These are phyloP conservation scores for Ganoderma meredithae DNA, from an alignment of 1,284 basidiomycete species.

Conservation along the genomic window DNA sequence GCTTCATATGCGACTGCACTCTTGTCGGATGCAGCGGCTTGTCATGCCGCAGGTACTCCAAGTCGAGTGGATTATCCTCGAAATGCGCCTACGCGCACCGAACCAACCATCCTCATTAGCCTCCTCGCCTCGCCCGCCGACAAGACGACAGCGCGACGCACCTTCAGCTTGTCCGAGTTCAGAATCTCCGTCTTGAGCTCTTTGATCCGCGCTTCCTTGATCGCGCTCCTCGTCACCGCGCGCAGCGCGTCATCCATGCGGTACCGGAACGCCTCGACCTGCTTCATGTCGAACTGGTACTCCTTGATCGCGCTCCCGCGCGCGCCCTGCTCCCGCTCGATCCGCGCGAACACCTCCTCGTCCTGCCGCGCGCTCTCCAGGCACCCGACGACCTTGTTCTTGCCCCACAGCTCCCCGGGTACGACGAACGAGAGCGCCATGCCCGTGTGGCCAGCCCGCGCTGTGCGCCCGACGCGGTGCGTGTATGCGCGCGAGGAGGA, in stretches of 20 bases:
- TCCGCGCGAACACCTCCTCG: constrained; percentile 80
- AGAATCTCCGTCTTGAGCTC: constrained; percentile 95
- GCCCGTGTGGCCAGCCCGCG: constrained; percentile 93
- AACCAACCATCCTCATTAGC: not conserved
- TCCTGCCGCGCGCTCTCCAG: constrained; percentile 77
- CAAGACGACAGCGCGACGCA: constrained; percentile 44
- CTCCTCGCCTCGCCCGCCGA: not conserved
- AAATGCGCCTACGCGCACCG: constrained; percentile 82
- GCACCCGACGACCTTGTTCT: constrained; percentile 75
- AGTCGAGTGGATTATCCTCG: constrained; percentile 95
- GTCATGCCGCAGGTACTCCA: constrained; percentile 95
- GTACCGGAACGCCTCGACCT: constrained; percentile 98
- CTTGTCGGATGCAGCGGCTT: constrained; percentile 90
- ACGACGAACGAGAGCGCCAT: constrained; percentile 94
- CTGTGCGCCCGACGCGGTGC: constrained; percentile 96
- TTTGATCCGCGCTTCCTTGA: constrained; percentile 93
- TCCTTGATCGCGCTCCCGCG: constrained; percentile 85
- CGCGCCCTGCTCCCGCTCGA: constrained; percentile 78
- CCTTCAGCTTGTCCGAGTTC: constrained; percentile 96
- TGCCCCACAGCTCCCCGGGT: constrained; percentile 78
- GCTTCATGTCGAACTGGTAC: constrained; percentile 92
- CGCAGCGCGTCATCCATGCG: constrained; percentile 97
- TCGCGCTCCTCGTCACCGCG: constrained; percentile 85
- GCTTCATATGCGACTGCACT: constrained; percentile 93
- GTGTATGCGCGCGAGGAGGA: constrained; percentile 90